Evolutionary conservation across 192 early-diverging fungal species (phyloP).

Genomic region (Allomyces arbusculus): DNA sequence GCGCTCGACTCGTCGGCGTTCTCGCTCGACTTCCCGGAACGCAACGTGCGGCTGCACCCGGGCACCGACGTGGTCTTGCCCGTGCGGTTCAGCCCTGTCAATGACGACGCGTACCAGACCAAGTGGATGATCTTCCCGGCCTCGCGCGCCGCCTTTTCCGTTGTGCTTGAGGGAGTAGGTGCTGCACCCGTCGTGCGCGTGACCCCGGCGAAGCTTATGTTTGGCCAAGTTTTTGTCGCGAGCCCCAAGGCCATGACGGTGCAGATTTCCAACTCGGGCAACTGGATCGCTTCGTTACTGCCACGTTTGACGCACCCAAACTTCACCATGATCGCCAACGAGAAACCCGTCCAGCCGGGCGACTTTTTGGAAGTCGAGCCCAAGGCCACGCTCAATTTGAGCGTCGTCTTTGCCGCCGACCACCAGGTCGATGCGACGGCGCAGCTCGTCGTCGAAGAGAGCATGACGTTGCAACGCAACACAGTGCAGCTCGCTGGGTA

Average conservation of each 20-base stretch:
- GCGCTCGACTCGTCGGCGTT: neutral
- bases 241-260: neutral
- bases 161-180: neutral
- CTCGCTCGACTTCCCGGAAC: neutral
- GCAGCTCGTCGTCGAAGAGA: neutral
- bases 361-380: neutral
- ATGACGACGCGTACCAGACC: neutral
- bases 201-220: neutral
- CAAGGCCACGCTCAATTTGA: neutral
- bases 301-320: neutral
- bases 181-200: neutral
- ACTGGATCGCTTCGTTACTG: neutral
- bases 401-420: neutral
- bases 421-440: neutral
- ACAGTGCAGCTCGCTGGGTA: neutral
- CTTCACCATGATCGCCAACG: neutral
- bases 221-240: neutral
- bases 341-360: neutral
- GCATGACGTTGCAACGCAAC: neutral
- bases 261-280: neutral
- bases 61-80: neutral
- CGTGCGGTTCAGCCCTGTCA: neutral
- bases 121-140: neutral
- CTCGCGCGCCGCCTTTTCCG: neutral
- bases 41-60: neutral